A percentile compares a stretch with the other conserved stretches of the same genome.
phyloP scores from a whole-genome alignment of 2,329 filamentous ascomycete species.

The Atkinsonella texensis region DNA sequence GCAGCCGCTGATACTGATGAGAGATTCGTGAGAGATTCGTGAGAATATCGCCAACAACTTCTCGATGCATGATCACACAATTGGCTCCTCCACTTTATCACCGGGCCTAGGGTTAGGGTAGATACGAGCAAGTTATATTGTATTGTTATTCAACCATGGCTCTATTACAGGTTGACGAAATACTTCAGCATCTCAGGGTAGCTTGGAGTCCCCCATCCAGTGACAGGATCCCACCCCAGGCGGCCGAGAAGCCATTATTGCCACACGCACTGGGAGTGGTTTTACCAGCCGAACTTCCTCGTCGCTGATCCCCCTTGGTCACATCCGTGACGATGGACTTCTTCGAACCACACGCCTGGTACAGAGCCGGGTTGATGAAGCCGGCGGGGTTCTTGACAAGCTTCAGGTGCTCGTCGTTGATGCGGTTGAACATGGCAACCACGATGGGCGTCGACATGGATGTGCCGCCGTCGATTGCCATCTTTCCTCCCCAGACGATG shows the following conservation, averaged over 20 bases:
- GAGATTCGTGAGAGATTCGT: too few relatives aligned
- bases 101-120: too few relatives aligned
- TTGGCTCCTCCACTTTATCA: too few relatives aligned
- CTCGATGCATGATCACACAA: too few relatives aligned
- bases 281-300: constrained; percentile 7
- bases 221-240: constrained; percentile 11
- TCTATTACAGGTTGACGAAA: constrained; percentile 15
- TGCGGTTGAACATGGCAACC: constrained; percentile 21
- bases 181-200: constrained; percentile 27
- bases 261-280: constrained; percentile 8
- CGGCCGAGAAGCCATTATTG: constrained; percentile 11
- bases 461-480: constrained; percentile 31
- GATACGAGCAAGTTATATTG: too few relatives aligned
- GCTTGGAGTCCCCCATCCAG: constrained; percentile 11
- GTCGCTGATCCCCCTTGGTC: constrained; percentile 9
- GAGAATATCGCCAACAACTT: too few relatives aligned
- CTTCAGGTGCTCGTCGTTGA: constrained; percentile 18
- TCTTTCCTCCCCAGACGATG: constrained; percentile 29
- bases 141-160: too few relatives aligned
- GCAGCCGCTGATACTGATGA: too few relatives aligned
- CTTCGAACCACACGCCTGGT: constrained; percentile 7
- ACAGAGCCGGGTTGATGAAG: constrained; percentile 23
- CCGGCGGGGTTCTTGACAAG: constrained; percentile 18
- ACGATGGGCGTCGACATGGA: constrained; percentile 26
- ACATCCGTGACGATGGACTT: constrained; percentile 10